Evolutionary conservation across 176 grass and related monocot species (phyloP).

Genomic region (Calamus simplicifolius): DNA sequence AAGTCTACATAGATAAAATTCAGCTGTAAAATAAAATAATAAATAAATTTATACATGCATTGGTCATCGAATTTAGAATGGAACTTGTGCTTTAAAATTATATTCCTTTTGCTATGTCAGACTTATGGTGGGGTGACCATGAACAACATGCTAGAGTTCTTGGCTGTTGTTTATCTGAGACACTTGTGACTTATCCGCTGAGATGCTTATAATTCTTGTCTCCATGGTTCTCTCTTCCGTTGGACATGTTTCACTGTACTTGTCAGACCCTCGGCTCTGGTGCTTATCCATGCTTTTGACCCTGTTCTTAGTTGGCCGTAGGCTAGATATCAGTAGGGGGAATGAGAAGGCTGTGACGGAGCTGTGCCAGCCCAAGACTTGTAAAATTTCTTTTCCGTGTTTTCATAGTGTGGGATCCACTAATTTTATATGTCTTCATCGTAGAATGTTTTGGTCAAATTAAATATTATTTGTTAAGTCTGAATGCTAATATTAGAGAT

Average conservation of each 20-base stretch:
- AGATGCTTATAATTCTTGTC: conserved; percentile 69
- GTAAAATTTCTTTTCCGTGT: too few species aligned
- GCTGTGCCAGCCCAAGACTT: too few species aligned
- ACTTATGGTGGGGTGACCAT: conserved; percentile 78
- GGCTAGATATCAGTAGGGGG: background rate
- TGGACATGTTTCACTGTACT: conserved; percentile 65
- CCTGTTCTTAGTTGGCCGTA: conserved; percentile 73
- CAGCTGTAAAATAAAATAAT: too few species aligned
- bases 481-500: too few species aligned
- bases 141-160: conserved; percentile 75
- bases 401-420: too few species aligned
- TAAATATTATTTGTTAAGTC: too few species aligned
- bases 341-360: too few species aligned
- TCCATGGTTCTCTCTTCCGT: conserved; percentile 57
- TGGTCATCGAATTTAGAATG: conserved; percentile 1
- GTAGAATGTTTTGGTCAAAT: too few species aligned
- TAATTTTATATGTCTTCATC: too few species aligned
- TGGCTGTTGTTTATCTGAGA: conserved; percentile 59
- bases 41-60: background rate
- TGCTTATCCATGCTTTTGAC: conserved; percentile 66
- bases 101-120: conserved; percentile 14
- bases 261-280: conserved; percentile 47
- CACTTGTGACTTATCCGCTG: conserved; percentile 74
- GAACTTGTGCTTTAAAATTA: background rate
- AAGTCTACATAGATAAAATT: too few species aligned